Evolutionary conservation across 176 grass and related monocot species (phyloP).

Genomic region (Oryza rufipogon): DNA sequence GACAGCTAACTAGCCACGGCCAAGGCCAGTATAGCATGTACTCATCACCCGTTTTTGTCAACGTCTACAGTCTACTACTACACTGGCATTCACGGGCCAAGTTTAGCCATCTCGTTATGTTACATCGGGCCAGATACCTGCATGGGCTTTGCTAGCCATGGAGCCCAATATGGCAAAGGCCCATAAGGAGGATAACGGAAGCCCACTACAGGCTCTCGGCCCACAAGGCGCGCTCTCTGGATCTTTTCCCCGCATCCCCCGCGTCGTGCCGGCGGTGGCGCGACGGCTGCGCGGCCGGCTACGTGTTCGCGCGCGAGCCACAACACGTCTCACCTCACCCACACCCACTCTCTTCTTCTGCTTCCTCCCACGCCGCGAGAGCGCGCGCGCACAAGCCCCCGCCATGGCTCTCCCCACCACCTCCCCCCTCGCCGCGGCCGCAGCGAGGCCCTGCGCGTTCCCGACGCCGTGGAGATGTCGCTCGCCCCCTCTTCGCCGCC

Average conservation of each 20-base stretch:
- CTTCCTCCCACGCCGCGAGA: not conserved
- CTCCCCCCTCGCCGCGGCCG: constrained; percentile 46
- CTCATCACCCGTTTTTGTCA: not conserved
- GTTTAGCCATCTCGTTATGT: no score
- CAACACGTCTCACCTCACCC: constrained; percentile 33
- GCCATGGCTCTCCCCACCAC: constrained; percentile 67
- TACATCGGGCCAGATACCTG: not conserved
- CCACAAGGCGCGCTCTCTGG: not conserved
- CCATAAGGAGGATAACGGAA: not conserved
- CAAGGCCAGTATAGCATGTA: not conserved
- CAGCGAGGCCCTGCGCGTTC: not conserved
- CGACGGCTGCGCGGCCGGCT: not conserved
- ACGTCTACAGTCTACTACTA: not conserved
- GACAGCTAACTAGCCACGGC: not conserved
- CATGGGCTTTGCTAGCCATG: not conserved
- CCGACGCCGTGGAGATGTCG: not conserved
- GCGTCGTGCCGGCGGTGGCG: not conserved
- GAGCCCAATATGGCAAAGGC: not conserved
- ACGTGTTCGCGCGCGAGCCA: constrained; percentile 75
- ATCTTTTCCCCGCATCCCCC: constrained; percentile 1
- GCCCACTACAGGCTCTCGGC: not conserved
- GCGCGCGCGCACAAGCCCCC: not conserved
- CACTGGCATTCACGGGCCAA: not conserved
- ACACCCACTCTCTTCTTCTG: not conserved
- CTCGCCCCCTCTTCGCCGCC: not conserved